Conservation (phyloP, 805 yeast genomes). For the Myxozyma sirexii region DNA sequence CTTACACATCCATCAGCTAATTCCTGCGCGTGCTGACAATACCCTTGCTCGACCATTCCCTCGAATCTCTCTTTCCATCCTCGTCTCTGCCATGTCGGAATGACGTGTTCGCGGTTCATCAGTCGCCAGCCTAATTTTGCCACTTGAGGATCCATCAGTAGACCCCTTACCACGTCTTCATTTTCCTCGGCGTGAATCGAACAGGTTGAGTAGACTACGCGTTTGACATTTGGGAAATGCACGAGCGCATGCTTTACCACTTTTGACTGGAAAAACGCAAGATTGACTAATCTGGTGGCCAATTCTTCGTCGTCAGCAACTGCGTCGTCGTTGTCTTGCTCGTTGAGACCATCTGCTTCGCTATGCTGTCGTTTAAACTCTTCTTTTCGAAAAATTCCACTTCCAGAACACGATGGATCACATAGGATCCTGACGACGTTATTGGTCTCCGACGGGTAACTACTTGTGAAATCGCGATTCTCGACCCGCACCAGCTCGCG, state of each 20-base stretch:
- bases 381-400: conserved; percentile 94
- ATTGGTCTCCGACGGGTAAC: conserved; percentile 43
- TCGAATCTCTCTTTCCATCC: conserved; percentile 75
- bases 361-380: conserved; percentile 26
- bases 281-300: conserved; percentile 61
- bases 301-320: conserved; percentile 34
- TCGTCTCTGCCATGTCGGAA: conserved; percentile 85
- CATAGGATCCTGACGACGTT: conserved; percentile 80
- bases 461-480: conserved; percentile 63
- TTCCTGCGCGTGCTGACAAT: conserved; percentile 45
- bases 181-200: conserved; percentile 93
- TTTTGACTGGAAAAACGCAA: conserved; percentile 83
- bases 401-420: conserved; percentile 97
- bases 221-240: conserved; percentile 70
- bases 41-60: conserved; percentile 46
- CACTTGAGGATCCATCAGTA: conserved; percentile 68
- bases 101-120: conserved; percentile 58
- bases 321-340: conserved; percentile 32
- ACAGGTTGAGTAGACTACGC: conserved; percentile 92
- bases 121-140: conserved; percentile 75
- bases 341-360: background rate
- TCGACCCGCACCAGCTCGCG: conserved; percentile 46
- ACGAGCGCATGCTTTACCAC: conserved; percentile 84
- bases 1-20: conserved; percentile 87
- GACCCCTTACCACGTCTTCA: conserved; percentile 83